A percentile compares a stretch with the other conserved stretches of the same genome.
Evolutionary conservation across 2,329 filamentous ascomycete genomes (phyloP).

Genomic region (Nemania sp.): DNA sequence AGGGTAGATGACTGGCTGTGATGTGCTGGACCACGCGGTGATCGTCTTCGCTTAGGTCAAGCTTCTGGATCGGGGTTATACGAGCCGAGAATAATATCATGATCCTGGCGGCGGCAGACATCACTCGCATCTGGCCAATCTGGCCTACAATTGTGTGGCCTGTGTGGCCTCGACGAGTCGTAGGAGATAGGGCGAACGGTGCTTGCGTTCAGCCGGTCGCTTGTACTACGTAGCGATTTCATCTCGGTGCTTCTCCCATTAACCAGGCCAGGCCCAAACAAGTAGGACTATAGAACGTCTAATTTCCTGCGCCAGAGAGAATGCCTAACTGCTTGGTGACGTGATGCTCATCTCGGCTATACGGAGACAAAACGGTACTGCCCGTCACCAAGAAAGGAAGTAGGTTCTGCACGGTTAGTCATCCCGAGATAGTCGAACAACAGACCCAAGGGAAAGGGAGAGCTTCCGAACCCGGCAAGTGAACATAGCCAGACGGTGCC

Average conservation of each 20-base stretch:
- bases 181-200: conserved; percentile 24
- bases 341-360: conserved; percentile 30
- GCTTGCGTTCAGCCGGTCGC: conserved; percentile 24
- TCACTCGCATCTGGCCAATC: conserved; percentile 23
- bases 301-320: conserved; percentile 18
- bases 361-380: conserved; percentile 25
- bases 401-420: conserved; percentile 28
- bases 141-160: conserved; percentile 20
- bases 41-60: conserved; percentile 32
- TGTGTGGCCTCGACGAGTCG: conserved; percentile 1
- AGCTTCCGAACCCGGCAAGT: conserved; percentile 28
- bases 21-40: conserved; percentile 25
- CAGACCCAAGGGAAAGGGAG: conserved; percentile 19
- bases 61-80: conserved; percentile 27
- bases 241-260: conserved; percentile 24
- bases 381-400: conserved; percentile 28
- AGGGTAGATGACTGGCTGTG: conserved; percentile 26
- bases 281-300: conserved; percentile 6
- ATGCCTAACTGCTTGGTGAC: conserved; percentile 19
- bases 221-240: conserved; percentile 20
- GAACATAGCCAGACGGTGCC: conserved; percentile 22
- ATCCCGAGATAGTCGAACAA: conserved; percentile 18
- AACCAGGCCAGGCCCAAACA: conserved; percentile 11
- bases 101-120: conserved; percentile 25
- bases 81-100: conserved; percentile 27